These are phyloP conservation scores for Beta macrorhiza DNA, from an alignment of 179 eudicot species.

Conservation along the genomic window DNA sequence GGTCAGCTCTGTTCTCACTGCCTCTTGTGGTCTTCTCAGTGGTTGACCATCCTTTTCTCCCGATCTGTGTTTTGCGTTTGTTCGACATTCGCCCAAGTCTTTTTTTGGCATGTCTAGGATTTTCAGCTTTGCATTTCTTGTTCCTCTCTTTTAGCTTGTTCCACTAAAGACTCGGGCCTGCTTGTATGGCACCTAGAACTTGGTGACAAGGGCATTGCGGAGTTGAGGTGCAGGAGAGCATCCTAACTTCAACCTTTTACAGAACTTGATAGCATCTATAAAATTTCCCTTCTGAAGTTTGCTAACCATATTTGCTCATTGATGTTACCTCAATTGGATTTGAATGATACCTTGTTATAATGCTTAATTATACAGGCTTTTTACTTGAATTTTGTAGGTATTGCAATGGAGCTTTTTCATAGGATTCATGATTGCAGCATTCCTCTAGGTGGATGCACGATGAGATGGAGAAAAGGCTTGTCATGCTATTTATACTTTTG, in stretches of 20 bases:
- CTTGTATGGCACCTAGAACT: background rate
- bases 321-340: background rate
- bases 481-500: background rate
- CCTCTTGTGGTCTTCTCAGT: background rate
- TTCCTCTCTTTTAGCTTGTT: background rate
- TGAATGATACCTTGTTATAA: slow-evolving; percentile 2
- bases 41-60: background rate
- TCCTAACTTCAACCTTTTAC: background rate
- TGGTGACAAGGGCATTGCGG: background rate
- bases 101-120: background rate
- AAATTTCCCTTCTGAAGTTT: background rate
- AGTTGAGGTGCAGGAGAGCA: too few species aligned
- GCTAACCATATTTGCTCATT: background rate
- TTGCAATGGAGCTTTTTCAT: slow-evolving; percentile 72
- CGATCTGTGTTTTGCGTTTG: background rate
- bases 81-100: background rate
- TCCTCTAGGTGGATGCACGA: background rate
- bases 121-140: background rate
- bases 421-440: slow-evolving; percentile 35
- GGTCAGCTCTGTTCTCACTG: background rate
- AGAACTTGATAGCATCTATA: background rate
- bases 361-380: background rate
- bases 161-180: background rate
- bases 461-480: background rate
- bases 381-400: slow-evolving; percentile 48